These are phyloP conservation scores for Schoenoplectus tabernaemontani DNA, from an alignment of 202 grass and related monocot genomes.

Conservation along the genomic window DNA sequence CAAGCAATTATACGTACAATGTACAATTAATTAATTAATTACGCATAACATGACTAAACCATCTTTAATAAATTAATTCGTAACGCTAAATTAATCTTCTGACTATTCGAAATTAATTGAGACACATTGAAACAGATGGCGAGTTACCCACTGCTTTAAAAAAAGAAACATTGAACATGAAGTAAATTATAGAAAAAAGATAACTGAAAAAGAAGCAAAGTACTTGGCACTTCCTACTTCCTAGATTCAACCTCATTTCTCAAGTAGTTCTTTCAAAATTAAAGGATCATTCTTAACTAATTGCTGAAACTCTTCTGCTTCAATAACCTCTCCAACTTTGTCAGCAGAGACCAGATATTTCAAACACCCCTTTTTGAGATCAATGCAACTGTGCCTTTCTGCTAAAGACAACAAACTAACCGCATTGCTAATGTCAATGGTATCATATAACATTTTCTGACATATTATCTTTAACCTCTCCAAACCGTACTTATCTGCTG, in stretches of 20 bases:
- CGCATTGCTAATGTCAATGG: background rate
- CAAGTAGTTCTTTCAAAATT: background rate
- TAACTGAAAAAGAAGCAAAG: background rate
- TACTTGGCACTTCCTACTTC: background rate
- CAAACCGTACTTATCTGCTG: constrained; percentile 12
- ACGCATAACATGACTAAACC: no score
- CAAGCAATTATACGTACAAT: no score
- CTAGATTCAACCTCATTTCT: background rate
- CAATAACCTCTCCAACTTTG: background rate
- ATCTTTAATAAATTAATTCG: no score
- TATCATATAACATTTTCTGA: background rate
- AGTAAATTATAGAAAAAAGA: no score
- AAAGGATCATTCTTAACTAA: background rate
- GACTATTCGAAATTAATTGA: no score
- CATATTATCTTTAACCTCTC: constrained; percentile 27
- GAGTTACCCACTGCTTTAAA: no score
- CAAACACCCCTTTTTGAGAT: background rate
- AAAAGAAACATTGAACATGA: no score
- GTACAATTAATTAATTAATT: no score
- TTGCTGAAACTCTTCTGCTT: background rate
- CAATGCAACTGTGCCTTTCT: background rate
- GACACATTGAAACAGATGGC: no score
- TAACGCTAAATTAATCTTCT: no score
- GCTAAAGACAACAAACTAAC: background rate
- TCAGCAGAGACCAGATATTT: background rate